Base-by-base conservation (phyloP, 2,329 filamentous ascomycete species). In the Epichloe bromicola region DNA sequence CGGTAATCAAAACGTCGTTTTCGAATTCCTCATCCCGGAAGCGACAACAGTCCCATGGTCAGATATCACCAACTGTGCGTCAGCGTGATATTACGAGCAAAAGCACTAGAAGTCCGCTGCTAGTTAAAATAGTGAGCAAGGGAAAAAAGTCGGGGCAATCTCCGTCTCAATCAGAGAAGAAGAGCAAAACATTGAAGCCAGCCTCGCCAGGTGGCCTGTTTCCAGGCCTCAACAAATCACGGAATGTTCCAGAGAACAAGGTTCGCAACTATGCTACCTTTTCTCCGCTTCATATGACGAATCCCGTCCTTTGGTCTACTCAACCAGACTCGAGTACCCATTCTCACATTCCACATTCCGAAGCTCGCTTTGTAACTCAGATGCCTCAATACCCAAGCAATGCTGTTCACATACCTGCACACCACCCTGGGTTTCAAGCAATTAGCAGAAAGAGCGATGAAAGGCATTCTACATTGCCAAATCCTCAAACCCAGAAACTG, bases 401-500 rank as follows among this genome's bases (percentile, higher is more conserved):
- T 34, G 8, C 19, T 30, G 34, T 19, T 10, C 10, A 23, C n/a
- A 17, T 8, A 23, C 14, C 26, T 23, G 2, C 34, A 40, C 8
- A 23, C 8, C 20, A 10, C n/a, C 15, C 12, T 39, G 15, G 3
- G 10, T 14, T 19, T 46, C 23, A 23, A 15, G 5, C 17, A 34
- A 12, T 12, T 14, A n/a, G 20, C n/a, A 20, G 15, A 37, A 20
- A 40, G 4, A 36, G 33, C 17, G 30, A 46, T 15, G 30, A 30
- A 17, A 36, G 5, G 5, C 34, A 6, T 5, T 30, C n/a, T 14
- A 14, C n/a, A n/a, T 26, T 42, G 26, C 30, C 38, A 42, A n/a
- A 6, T 8, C 15, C 40, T 12, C 3, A 46, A 19, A 5, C 39
- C 12, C 34, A 49, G 6, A 40, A 63, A 4, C 41, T 67, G 17